Conservation (phyloP, 106 monocot genomes). For the Acorus gramineus region DNA sequence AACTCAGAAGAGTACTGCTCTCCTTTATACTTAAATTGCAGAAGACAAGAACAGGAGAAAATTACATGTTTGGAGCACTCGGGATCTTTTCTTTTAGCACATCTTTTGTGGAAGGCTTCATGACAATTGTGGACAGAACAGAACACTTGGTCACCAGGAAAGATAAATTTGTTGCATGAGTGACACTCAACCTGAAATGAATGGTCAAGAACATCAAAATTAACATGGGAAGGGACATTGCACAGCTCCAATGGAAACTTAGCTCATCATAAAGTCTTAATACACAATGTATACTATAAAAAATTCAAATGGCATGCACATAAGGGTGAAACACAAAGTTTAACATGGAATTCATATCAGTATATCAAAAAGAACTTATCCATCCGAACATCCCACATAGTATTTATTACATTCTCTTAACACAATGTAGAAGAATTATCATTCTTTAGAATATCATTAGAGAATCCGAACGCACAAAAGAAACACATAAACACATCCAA, state of each 20-base stretch:
- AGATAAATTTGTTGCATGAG: constrained; percentile 45
- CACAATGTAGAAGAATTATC: neutral
- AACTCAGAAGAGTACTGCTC: neutral
- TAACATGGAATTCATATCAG: no score
- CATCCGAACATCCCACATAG: no score
- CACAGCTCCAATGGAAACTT: neutral
- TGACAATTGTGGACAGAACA: constrained; percentile 52
- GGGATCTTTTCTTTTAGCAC: constrained; percentile 33
- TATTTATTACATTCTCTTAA: no score
- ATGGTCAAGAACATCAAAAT: constrained; percentile 3
- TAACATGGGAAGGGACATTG: no score
- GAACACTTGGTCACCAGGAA: constrained; percentile 40
- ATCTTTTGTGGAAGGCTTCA: constrained; percentile 43
- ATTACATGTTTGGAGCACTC: constrained; percentile 89
- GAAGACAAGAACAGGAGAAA: neutral
- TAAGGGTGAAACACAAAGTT: no score
- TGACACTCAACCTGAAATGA: constrained; percentile 60
- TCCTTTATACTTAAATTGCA: neutral
- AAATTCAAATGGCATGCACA: no score
- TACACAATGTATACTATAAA: no score
- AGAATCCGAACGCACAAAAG: neutral
- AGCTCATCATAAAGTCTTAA: neutral
- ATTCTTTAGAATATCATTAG: neutral
- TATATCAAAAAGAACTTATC: no score
- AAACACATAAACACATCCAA: neutral